These are phyloP conservation scores for Xylaria sp. DNA, from an alignment of 2,329 filamentous ascomycete genomes.

Conservation along the genomic window DNA sequence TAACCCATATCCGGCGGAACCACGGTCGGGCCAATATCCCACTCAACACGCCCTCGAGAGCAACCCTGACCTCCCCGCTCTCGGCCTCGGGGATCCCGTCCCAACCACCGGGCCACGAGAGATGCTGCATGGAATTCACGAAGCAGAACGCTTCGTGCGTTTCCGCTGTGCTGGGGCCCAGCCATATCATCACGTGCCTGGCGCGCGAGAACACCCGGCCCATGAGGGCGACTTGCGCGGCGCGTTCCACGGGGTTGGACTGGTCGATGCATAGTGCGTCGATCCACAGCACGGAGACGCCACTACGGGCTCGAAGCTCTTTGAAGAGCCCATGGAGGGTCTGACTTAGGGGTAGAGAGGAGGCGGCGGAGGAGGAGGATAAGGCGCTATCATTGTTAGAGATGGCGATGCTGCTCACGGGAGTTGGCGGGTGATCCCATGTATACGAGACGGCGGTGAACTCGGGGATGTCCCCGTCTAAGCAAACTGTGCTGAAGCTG, in stretches of 20 bases:
- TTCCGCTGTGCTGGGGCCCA: not conserved
- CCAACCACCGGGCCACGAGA: not conserved
- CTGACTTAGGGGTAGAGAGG: not conserved
- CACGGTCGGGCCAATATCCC: not conserved
- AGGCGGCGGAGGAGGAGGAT: not conserved
- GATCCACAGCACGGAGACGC: not conserved
- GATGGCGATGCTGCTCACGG: not conserved
- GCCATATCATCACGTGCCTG: not conserved
- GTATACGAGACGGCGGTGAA: not conserved
- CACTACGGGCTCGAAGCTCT: not conserved
- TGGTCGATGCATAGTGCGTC: conserved; percentile 2
- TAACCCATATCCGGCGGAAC: not conserved
- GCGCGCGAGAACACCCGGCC: not conserved
- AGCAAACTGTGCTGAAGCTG: not conserved
- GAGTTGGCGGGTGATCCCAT: not conserved
- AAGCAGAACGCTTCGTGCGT: not conserved
- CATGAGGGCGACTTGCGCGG: not conserved
- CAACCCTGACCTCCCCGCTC: not conserved
- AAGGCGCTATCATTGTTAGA: not conserved
- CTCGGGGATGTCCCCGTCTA: not conserved
- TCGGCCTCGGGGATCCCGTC: not conserved
- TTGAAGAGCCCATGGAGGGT: not conserved
- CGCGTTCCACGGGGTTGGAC: not conserved
- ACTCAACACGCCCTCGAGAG: not conserved
- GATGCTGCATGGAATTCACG: not conserved